Percentiles rank a stretch among this genome's conserved stretches.
phyloP scores from a whole-genome alignment of 192 early-diverging fungal species.

The Linnemannia zychae region DNA sequence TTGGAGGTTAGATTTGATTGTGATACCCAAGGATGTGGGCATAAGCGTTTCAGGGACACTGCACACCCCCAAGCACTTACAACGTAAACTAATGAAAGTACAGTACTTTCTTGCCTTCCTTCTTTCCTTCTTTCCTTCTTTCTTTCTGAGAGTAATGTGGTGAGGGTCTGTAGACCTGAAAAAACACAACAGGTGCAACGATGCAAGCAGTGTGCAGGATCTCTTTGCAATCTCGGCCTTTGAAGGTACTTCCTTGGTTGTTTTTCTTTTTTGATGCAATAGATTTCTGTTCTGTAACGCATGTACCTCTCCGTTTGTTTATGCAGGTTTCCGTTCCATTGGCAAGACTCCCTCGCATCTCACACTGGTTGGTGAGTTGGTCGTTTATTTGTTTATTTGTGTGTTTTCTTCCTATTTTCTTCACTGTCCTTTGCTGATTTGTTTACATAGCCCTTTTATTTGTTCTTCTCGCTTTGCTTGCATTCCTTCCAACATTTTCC shows the following conservation, averaged over 20 bases:
- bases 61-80: too few species aligned
- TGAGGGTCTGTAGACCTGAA: neutral
- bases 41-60: too few species aligned
- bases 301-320: neutral
- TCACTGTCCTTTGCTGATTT: neutral
- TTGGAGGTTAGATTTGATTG: neutral
- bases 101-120: too few species aligned
- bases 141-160: neutral
- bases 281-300: neutral
- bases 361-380: neutral
- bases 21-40: neutral
- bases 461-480: too few species aligned
- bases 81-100: too few species aligned
- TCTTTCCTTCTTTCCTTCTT: neutral
- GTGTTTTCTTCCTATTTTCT: constrained; percentile 2
- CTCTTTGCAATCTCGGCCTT: neutral
- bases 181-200: neutral
- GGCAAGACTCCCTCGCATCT: neutral
- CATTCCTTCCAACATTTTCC: constrained; percentile 8
- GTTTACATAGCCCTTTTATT: too few species aligned
- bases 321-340: constrained; percentile 2
- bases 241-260: neutral
- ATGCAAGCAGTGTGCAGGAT: neutral
- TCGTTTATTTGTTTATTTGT: constrained; percentile 5
- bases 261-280: neutral